Evolutionary conservation across 768 basidiomycete species (phyloP).

Genomic region (Tulasnella sp.): DNA sequence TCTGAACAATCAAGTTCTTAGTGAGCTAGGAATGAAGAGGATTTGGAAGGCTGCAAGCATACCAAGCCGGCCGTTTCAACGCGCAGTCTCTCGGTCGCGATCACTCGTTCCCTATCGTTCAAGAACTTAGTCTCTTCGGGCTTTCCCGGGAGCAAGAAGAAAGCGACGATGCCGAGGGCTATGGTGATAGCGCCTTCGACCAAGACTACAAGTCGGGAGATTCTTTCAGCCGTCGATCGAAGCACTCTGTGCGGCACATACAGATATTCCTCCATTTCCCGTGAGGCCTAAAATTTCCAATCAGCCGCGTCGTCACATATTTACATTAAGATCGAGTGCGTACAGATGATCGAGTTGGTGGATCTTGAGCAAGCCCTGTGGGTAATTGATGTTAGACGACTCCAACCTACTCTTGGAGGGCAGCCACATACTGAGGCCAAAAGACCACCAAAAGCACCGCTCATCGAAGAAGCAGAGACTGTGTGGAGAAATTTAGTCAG

Average conservation of each 20-base stretch:
- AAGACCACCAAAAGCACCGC: constrained; percentile 12
- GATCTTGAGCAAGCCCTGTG: constrained; percentile 3
- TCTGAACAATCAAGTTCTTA: background rate
- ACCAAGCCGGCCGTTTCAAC: constrained; percentile 12
- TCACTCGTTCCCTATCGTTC: constrained; percentile 2
- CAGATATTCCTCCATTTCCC: constrained; percentile 12
- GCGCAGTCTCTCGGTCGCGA: constrained; percentile 12
- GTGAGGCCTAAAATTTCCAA: background rate
- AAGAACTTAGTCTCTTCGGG: constrained; percentile 6
- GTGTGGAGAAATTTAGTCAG: background rate
- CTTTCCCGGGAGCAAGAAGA: constrained; percentile 6
- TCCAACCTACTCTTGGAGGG: background rate
- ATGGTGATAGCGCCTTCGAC: constrained; percentile 11
- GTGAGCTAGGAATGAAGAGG: background rate
- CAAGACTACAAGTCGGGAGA: background rate
- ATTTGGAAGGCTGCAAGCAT: background rate
- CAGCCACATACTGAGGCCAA: background rate
- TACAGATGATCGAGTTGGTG: constrained; percentile 6
- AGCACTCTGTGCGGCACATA: background rate
- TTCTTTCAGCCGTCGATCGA: background rate
- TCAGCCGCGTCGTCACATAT: background rate
- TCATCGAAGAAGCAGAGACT: constrained; percentile 12
- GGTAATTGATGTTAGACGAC: background rate
- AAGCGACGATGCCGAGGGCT: background rate
- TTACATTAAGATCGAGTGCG: background rate